Base-by-base conservation (phyloP, 352 stramenopile genomes). In the Phytophthora hibernalis region DNA sequence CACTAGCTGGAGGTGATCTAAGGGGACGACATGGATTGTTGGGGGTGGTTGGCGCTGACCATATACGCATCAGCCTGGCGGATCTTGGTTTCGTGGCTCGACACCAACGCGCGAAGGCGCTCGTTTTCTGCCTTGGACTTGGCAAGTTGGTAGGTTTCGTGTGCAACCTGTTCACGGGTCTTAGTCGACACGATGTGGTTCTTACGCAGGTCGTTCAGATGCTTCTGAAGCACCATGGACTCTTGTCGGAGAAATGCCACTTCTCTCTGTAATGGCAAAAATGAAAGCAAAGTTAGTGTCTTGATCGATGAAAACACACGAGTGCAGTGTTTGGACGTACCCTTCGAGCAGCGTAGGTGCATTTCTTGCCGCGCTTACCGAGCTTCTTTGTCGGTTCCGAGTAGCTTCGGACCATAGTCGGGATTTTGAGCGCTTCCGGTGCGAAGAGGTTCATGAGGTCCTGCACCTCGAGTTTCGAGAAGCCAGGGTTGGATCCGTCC, bases 261-360 rank as follows among this genome's bases (percentile, higher is more conserved):
- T 54, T 89, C 80, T 51, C 69, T 77, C 69, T 81, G 62, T 76
- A 58, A 38, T 21, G 37, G 9, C 13, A 51, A 11, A 35, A 57
- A 54, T 7, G 22, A 56, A 65, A 55, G 15, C 20, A 55, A 64
- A 65, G 53, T 68, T 35, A 62, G 45, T 42, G 9, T 42, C 18
- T 51, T 28, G 18, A 40, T 59, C 49, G 3, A 30, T 45, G 6
- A 20, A 16, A 8, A 21, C 52, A 33, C 10, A 52, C 26, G 30
- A 3, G 1, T 26, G n/a, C n/a, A 3, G 26, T n/a, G 16, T 18
- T 47, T 21, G 42, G 22, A 74, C 75, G 55, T 65, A 82, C 75
- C 45, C 78, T 77, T 59, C 80, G 74, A 53, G 80, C 73, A 3
- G 77, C 80, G 63, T 89, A 89, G 1, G 80, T 89, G 76, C 80